Evolutionary conservation across 495 filamentous ascomycete genomes (phyloP).

Genomic region (Letharia lupina): DNA sequence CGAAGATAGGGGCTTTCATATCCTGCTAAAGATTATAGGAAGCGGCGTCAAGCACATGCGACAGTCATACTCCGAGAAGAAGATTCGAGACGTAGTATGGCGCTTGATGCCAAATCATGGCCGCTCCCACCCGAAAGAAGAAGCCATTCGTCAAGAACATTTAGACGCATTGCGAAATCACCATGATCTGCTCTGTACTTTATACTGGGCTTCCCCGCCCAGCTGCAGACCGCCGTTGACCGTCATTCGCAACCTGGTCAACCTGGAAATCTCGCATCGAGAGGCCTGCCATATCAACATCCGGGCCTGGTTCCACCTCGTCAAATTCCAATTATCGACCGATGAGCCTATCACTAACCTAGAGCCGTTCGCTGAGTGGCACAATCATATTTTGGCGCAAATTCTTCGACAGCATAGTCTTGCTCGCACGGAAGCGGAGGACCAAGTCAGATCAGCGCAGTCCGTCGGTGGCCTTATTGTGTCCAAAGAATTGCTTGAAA

Average conservation of each 20-base stretch:
- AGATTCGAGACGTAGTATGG: conserved; percentile 66
- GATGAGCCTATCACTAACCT: conserved; percentile 44
- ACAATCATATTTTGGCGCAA: conserved; percentile 48
- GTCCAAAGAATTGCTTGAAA: conserved; percentile 45
- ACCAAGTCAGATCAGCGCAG: conserved; percentile 36
- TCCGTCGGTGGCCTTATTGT: conserved; percentile 29
- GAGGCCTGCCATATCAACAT: conserved; percentile 81
- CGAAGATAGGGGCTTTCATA: conserved; percentile 82
- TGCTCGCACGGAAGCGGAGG: conserved; percentile 54
- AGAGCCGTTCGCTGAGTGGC: conserved; percentile 60
- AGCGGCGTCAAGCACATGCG: conserved; percentile 56
- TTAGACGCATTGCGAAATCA: conserved; percentile 87
- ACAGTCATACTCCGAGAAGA: conserved; percentile 53
- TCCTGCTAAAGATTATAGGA: conserved; percentile 81
- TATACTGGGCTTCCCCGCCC: conserved; percentile 78
- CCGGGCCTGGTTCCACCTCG: conserved; percentile 70
- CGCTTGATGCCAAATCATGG: conserved; percentile 84
- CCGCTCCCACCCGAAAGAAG: conserved; percentile 76
- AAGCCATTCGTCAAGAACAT: conserved; percentile 61
- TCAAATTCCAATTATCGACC: conserved; percentile 62
- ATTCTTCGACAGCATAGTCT: conserved; percentile 51
- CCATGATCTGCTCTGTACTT: conserved; percentile 80
- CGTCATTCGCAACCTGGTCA: conserved; percentile 68
- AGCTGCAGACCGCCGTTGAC: conserved; percentile 59
- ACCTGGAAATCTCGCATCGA: conserved; percentile 68